Base-by-base conservation (phyloP, 441 rosid species). In the Arabidopsis hybrid region DNA sequence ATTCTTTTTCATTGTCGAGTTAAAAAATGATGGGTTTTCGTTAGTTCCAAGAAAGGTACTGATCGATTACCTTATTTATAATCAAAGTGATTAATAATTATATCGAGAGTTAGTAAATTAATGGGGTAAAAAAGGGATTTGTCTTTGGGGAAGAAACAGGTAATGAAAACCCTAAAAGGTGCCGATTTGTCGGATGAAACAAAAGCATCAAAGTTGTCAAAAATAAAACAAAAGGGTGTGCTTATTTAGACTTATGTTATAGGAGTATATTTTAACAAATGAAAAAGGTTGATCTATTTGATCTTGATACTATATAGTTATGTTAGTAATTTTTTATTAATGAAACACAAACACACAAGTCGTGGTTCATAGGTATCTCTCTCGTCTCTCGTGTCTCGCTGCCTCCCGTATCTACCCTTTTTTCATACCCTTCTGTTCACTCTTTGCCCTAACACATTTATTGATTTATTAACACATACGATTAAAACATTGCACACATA, bases 171-270 rank as follows among this genome's bases (percentile, higher is more conserved):
- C 80, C 80, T 77, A 77, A 77, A 77, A 77, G 67, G 80, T 77
- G 80, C 73, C 53, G 53, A 71, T 71, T 66, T 77, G 80, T 77
- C 80, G 80, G 80, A 69, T 77, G 80, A 77, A 72, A 77, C 80
- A 77, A 77, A 77, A 77, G 73, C 80, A 77, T 77, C 76, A 77
- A 77, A 77, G 77, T 72, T 77, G 69, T 66, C 77, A 77, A 77
- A 77, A 77, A 42, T 71, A 51, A 65, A 77, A 77, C 80, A 77
- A 53, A 72, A 45, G 73, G 77, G 69, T 77, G 80, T 77, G 77
- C 55, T 77, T 77, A 59, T 77, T 77, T 52, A 77, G 66, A 77
- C 69, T 57, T 50, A 32, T 76, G 80, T 76, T 76, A 76, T 60
- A 31, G 11, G 11, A 38, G 13, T 50, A 65, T 29, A 32, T n/a